phyloP scores from a whole-genome alignment of 2,329 filamentous ascomycete genomes.

The Epichloe bromicola region DNA sequence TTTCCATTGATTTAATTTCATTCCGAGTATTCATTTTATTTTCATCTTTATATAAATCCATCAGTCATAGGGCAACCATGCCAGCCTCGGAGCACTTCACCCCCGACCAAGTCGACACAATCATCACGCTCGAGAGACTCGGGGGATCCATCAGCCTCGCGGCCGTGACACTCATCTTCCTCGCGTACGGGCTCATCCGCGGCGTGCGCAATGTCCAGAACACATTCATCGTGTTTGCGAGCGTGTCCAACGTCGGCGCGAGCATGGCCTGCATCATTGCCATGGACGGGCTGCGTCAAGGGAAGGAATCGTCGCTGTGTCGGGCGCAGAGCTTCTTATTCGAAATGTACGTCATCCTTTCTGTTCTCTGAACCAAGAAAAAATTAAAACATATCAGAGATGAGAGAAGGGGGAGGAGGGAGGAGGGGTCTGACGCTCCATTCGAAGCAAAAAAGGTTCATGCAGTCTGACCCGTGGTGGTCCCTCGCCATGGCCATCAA shows the following conservation, averaged over 20 bases:
- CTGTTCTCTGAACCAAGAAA: constrained; percentile 8
- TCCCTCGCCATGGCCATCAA: constrained; percentile 74
- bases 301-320: constrained; percentile 44
- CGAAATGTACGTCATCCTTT: constrained; percentile 44
- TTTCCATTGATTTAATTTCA: no score
- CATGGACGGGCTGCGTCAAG: constrained; percentile 45
- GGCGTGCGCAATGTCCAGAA: constrained; percentile 45
- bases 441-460: constrained; percentile 41
- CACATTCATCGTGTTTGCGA: constrained; percentile 49
- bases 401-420: no score
- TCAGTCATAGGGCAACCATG: neutral
- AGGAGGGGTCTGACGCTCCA: no score
- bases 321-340: constrained; percentile 48
- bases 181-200: constrained; percentile 37
- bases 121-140: constrained; percentile 37
- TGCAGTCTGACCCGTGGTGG: constrained; percentile 66
- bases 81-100: constrained; percentile 17
- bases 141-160: constrained; percentile 42
- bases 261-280: constrained; percentile 59
- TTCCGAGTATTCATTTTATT: no score
- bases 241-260: constrained; percentile 44
- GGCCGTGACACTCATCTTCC: constrained; percentile 37
- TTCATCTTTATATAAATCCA: no score
- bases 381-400: no score
- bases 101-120: constrained; percentile 23